A percentile compares a stretch with the other conserved stretches of the same genome.
Conservation (phyloP, 257 asterid species). For the Plantago major region DNA sequence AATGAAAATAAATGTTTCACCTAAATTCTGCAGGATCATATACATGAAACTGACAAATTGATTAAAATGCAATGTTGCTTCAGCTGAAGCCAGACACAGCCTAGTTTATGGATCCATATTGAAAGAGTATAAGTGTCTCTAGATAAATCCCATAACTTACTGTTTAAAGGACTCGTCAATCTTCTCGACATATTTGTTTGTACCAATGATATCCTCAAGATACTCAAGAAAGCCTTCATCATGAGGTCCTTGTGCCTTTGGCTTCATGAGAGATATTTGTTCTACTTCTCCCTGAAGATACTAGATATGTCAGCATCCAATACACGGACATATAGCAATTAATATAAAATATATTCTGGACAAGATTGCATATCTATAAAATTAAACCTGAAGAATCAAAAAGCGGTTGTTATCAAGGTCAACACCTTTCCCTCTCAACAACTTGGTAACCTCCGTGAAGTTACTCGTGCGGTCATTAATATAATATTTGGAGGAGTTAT, state of each 20-base stretch:
- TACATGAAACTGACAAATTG: too few relatives aligned
- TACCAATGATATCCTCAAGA: slow-evolving; percentile 97
- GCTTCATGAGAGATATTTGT: slow-evolving; percentile 97
- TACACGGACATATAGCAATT: slow-evolving; percentile 3
- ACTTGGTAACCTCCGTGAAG: slow-evolving; percentile 93
- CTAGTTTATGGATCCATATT: slow-evolving; percentile 3
- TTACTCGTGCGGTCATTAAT: slow-evolving; percentile 70
- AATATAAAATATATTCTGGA: not conserved
- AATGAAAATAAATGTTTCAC: too few relatives aligned
- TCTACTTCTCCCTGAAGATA: slow-evolving; percentile 95
- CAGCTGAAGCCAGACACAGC: not conserved
- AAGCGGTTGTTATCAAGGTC: slow-evolving; percentile 97
- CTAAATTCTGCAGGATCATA: too few relatives aligned
- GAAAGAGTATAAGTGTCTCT: slow-evolving; percentile 3
- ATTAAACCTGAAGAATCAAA: slow-evolving; percentile 84
- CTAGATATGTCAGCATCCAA: slow-evolving; percentile 6
- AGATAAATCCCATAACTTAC: slow-evolving; percentile 42
- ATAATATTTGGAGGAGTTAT: slow-evolving; percentile 86
- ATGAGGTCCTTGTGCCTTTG: slow-evolving; percentile 96
- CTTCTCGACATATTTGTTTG: slow-evolving; percentile 88
- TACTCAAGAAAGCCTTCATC: slow-evolving; percentile 99
- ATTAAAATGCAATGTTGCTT: not conserved
- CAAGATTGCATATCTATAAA: not conserved
- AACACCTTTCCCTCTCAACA: slow-evolving; percentile 89
- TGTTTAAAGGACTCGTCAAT: slow-evolving; percentile 86